phyloP scores from a whole-genome alignment of 345 rosid genomes.

The Eucalyptus tenuipes region DNA sequence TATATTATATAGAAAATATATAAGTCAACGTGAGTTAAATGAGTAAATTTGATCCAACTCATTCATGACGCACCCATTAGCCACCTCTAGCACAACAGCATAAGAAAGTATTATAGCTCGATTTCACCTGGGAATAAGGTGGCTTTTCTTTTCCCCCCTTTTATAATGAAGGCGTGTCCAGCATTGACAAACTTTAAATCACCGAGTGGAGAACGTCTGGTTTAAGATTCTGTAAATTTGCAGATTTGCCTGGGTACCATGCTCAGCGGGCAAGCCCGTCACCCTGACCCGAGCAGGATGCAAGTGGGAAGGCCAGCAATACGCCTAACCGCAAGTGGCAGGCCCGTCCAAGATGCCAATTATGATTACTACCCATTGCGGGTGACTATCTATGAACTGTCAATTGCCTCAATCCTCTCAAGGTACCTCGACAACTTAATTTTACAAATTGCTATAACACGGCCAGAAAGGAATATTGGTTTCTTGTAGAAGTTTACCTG shows the following conservation, averaged over 20 bases:
- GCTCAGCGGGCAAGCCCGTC: not conserved
- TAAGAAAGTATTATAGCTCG: not conserved
- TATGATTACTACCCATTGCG: not conserved
- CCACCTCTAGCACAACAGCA: not conserved
- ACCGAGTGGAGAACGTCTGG: not conserved
- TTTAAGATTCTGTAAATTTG: not conserved
- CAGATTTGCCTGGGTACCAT: not conserved
- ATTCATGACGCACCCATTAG: not conserved
- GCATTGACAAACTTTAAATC: not conserved
- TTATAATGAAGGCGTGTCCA: not conserved
- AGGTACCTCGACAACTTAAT: not conserved
- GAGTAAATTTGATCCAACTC: not conserved
- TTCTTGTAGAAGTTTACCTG: not conserved
- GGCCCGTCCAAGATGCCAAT: not conserved
- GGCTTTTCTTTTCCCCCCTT: not conserved
- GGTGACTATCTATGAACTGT: not conserved
- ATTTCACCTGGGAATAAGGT: not conserved
- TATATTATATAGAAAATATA: too few species aligned
- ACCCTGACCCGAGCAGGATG: not conserved
- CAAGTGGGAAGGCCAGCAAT: not conserved
- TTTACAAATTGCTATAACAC: not conserved
- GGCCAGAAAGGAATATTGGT: not conserved
- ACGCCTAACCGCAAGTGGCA: not conserved
- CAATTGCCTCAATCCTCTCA: not conserved
- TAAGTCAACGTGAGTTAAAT: not conserved